Conservation (phyloP, 2,329 filamentous ascomycete species). For the Claviceps pazoutovae region DNA sequence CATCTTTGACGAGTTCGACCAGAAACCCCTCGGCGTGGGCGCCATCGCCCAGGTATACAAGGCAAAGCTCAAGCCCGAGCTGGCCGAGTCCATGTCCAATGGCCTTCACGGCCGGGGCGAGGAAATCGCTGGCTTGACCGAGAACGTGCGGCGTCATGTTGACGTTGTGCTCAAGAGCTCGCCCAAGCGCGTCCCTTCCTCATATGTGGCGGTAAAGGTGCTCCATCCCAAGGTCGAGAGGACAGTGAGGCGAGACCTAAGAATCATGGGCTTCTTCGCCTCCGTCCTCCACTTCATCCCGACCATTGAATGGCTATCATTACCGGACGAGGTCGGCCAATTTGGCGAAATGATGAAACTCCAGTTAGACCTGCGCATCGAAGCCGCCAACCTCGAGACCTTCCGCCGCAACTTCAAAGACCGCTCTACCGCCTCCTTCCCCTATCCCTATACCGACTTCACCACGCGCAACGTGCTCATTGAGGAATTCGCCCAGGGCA, state of each 20-base stretch:
- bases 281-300: slow-evolving; percentile 71
- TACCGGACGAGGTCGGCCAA: slow-evolving; percentile 84
- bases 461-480: slow-evolving; percentile 85
- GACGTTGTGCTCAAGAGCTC: slow-evolving; percentile 76
- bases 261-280: slow-evolving; percentile 91
- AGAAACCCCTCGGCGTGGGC: slow-evolving; percentile 78
- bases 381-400: slow-evolving; percentile 74
- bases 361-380: slow-evolving; percentile 90
- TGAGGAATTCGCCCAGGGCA: slow-evolving; percentile 91
- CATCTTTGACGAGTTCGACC: slow-evolving; percentile 92
- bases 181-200: slow-evolving; percentile 73
- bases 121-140: slow-evolving; percentile 36
- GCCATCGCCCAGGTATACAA: slow-evolving; percentile 98
- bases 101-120: slow-evolving; percentile 33
- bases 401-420: slow-evolving; percentile 87
- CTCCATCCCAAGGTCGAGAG: slow-evolving; percentile 84
- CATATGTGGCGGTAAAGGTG: slow-evolving; percentile 91
- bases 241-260: slow-evolving; percentile 75
- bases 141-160: slow-evolving; percentile 66
- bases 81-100: slow-evolving; percentile 50
- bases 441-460: slow-evolving; percentile 83
- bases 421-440: slow-evolving; percentile 89
- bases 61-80: slow-evolving; percentile 71
- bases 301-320: slow-evolving; percentile 91
- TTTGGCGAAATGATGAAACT: slow-evolving; percentile 98